Percentiles rank a stretch among this genome's conserved stretches.
These are phyloP conservation scores for Dendrobium chrysotoxum DNA, from an alignment of 106 monocot genomes.

Conservation along the genomic window DNA sequence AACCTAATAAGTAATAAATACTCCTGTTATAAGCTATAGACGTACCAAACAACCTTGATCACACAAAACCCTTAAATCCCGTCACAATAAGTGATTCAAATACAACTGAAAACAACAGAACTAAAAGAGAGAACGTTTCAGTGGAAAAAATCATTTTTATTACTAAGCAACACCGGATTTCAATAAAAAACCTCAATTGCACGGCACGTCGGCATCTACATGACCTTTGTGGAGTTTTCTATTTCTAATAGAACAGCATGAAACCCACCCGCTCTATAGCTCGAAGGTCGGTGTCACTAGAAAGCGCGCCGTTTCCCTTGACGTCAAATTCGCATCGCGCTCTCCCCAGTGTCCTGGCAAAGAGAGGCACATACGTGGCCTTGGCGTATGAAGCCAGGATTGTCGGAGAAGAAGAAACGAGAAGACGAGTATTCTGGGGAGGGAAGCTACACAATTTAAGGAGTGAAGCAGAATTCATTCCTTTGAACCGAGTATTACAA, in stretches of 20 bases:
- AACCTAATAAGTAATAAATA: not conserved
- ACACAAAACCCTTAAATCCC: not conserved
- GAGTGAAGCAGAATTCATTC: not conserved
- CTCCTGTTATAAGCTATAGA: not conserved
- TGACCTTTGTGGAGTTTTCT: not conserved
- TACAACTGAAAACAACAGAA: not conserved
- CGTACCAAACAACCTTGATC: not conserved
- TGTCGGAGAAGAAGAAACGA: not conserved
- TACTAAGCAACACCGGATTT: not conserved
- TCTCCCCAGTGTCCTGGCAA: not conserved
- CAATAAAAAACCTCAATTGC: not conserved
- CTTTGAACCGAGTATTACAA: not conserved
- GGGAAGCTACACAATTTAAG: not conserved
- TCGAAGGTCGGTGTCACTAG: conserved; percentile 44
- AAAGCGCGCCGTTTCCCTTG: conserved; percentile 59
- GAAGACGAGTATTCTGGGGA: conserved; percentile 1
- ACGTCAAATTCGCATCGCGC: conserved; percentile 45
- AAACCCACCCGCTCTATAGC: conserved; percentile 34
- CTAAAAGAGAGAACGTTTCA: not conserved
- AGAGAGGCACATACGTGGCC: not conserved
- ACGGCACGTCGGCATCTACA: not conserved
- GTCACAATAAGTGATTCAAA: not conserved
- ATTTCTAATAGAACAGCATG: not conserved
- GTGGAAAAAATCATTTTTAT: not conserved
- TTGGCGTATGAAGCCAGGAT: not conserved